Percentiles rank a stretch among this genome's conserved stretches.
Evolutionary conservation across 2,329 filamentous ascomycete genomes (phyloP).

Genomic region (Aspergillus brasiliensis): DNA sequence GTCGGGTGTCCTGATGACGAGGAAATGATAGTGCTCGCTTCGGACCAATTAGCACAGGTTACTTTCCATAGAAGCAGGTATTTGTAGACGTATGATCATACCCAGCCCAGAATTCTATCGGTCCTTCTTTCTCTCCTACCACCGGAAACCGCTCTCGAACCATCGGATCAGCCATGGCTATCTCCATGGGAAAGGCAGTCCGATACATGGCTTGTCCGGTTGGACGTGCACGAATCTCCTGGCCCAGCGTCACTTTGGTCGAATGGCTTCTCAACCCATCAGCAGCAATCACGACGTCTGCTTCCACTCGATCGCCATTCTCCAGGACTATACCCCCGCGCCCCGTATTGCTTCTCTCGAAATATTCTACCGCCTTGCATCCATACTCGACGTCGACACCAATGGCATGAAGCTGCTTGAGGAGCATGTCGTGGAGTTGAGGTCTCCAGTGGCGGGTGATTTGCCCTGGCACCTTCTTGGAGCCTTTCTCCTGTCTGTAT

Average conservation of each 20-base stretch:
- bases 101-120: background rate
- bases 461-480: background rate
- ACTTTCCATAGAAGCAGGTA: background rate
- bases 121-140: background rate
- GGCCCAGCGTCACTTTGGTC: conserved; percentile 4
- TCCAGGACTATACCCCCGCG: conserved; percentile 2
- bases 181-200: conserved; percentile 12
- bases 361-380: conserved; percentile 33
- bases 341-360: conserved; percentile 2
- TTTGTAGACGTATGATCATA: background rate
- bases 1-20: background rate
- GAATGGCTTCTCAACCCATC: conserved; percentile 12
- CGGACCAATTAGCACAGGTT: background rate
- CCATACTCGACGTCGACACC: conserved; percentile 34
- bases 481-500: conserved; percentile 1
- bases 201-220: conserved; percentile 19
- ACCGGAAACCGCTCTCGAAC: conserved; percentile 13
- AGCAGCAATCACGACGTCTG: conserved; percentile 13
- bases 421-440: conserved; percentile 19
- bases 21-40: background rate
- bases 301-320: background rate
- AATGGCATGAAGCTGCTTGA: conserved; percentile 27
- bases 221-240: conserved; percentile 2
- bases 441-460: conserved; percentile 6
- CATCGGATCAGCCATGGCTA: conserved; percentile 22